Percentiles rank a stretch among this genome's conserved stretches.
Conservation (phyloP, 257 asterid genomes). For the Anisodus tanguticus region DNA sequence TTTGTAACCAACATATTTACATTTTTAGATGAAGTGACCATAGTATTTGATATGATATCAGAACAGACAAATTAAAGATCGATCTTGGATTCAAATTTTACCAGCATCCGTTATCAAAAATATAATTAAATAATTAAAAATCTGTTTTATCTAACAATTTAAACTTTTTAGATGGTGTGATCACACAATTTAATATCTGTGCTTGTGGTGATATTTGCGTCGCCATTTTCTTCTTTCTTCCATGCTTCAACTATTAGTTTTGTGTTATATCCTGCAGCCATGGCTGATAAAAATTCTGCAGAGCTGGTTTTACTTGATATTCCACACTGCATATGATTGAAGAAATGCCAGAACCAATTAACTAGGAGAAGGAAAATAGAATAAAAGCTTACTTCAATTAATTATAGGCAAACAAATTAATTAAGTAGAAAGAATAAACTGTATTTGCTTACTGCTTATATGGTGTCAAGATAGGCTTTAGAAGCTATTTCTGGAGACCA, state of each 20-base stretch:
- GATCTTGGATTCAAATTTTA: background rate
- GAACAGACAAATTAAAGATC: background rate
- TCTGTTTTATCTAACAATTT: background rate
- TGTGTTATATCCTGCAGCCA: constrained; percentile 49
- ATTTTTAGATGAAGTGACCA: no score
- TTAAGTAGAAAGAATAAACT: background rate
- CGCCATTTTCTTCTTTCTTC: constrained; percentile 1
- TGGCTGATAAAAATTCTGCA: constrained; percentile 44
- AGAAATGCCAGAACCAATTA: background rate
- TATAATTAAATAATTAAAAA: no score
- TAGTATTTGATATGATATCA: background rate
- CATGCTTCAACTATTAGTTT: constrained; percentile 44
- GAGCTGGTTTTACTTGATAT: constrained; percentile 31
- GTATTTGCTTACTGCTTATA: constrained; percentile 34
- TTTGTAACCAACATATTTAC: no score
- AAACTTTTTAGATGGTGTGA: background rate
- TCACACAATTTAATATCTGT: constrained; percentile 4
- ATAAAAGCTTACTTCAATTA: background rate
- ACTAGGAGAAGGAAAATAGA: background rate
- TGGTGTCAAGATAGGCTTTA: constrained; percentile 41
- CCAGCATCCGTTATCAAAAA: background rate
- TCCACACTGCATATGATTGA: constrained; percentile 32
- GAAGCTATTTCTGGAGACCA: constrained; percentile 52
- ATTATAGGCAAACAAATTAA: background rate
- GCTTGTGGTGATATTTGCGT: constrained; percentile 27